Percentiles rank a stretch among this genome's conserved stretches.
phyloP scores from a whole-genome alignment of 305 asterid species.

The Fraxinus baroniana region DNA sequence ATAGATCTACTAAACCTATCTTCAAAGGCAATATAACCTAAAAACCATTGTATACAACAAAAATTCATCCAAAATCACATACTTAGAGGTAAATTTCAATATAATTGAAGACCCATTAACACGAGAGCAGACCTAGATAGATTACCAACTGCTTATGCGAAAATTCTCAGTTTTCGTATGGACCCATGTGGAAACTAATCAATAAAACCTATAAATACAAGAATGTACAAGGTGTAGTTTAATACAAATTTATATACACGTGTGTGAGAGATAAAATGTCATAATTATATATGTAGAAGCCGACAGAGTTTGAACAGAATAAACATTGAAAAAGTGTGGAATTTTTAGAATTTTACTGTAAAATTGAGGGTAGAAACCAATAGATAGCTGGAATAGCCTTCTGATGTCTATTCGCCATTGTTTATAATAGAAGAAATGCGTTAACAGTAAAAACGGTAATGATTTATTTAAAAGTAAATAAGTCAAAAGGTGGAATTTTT shows the following conservation, averaged over 20 bases:
- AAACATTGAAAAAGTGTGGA: not conserved
- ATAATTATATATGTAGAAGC: constrained; percentile 24
- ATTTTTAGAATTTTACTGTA: not conserved
- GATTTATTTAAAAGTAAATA: not conserved
- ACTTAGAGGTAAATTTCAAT: constrained; percentile 17
- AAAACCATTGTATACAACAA: constrained; percentile 18
- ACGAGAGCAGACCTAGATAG: constrained; percentile 11
- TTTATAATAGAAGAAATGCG: not conserved
- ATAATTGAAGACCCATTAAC: constrained; percentile 17
- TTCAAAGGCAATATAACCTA: constrained; percentile 20
- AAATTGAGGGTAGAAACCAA: not conserved
- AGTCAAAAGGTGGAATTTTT: not conserved
- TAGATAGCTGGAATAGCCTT: not conserved
- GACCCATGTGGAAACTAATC: constrained; percentile 28
- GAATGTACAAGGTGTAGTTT: not conserved
- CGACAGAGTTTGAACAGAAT: constrained; percentile 30
- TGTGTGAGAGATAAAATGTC: not conserved
- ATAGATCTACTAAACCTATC: constrained; percentile 13
- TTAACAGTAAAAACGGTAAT: not conserved
- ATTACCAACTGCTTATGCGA: constrained; percentile 24
- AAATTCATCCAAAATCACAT: constrained; percentile 1
- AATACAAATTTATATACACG: not conserved
- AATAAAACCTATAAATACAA: not conserved
- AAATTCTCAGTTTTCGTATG: constrained; percentile 26
- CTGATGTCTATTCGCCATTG: not conserved